phyloP scores from a whole-genome alignment of 108 stramenopile species.

The Mediolabrus comicus region DNA sequence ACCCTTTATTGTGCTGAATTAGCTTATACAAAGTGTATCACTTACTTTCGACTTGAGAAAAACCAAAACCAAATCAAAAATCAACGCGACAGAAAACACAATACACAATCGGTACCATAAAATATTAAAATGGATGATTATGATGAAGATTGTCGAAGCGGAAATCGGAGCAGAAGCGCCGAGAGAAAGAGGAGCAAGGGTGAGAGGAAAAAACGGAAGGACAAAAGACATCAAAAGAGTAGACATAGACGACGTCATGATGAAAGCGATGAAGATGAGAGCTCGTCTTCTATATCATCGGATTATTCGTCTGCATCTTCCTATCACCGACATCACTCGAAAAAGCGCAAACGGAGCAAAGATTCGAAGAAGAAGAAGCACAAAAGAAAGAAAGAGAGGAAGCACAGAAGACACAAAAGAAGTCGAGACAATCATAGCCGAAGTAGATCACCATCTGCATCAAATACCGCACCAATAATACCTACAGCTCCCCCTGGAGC shows the following conservation, averaged over 20 bases:
- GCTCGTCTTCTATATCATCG: conserved; percentile 2
- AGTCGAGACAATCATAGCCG: background rate
- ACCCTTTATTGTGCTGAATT: background rate
- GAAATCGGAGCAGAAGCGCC: conserved; percentile 13
- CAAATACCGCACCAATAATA: conserved; percentile 11
- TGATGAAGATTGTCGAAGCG: background rate
- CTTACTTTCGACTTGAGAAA: too few relatives aligned
- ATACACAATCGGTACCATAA: too few relatives aligned
- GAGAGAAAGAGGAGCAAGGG: conserved; percentile 7
- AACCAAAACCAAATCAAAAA: too few relatives aligned
- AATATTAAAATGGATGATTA: background rate
- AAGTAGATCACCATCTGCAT: conserved; percentile 1
- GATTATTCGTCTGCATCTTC: conserved; percentile 23
- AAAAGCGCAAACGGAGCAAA: conserved; percentile 24
- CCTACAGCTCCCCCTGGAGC: conserved; percentile 39
- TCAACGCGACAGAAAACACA: too few relatives aligned
- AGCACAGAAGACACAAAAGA: conserved; percentile 3
- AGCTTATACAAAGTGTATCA: background rate
- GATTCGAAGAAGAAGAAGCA: conserved; percentile 27
- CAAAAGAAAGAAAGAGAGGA: conserved; percentile 15
- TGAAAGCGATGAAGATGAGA: background rate
- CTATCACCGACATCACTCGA: conserved; percentile 5
- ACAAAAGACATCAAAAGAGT: conserved; percentile 13
- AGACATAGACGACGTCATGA: conserved; percentile 6
- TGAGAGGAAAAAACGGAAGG: background rate